Conservation (phyloP, 805 yeast genomes). For the Middelhovenomyces tepae region DNA sequence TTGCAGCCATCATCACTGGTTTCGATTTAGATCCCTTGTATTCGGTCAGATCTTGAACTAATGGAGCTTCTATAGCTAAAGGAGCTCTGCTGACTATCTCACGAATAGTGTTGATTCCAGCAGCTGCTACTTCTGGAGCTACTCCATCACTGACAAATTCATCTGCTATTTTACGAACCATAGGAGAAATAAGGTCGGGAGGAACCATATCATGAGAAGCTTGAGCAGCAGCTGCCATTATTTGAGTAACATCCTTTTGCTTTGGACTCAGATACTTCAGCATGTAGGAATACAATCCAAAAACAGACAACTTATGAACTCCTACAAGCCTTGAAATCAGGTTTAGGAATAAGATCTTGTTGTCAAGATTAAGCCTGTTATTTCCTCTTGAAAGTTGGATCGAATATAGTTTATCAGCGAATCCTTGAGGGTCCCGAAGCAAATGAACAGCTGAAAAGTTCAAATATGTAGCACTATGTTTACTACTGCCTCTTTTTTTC, state of each 20-base stretch:
- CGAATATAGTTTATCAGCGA: slow-evolving; percentile 76
- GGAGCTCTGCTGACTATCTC: slow-evolving; percentile 93
- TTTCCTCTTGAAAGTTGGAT: slow-evolving; percentile 54
- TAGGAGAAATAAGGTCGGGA: slow-evolving; percentile 75
- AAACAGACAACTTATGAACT: slow-evolving; percentile 82
- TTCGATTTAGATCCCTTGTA: slow-evolving; percentile 91
- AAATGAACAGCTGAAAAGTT: slow-evolving; percentile 94
- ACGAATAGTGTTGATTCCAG: slow-evolving; percentile 91
- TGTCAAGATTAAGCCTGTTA: slow-evolving; percentile 76
- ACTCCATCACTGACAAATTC: slow-evolving; percentile 98
- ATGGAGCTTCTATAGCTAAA: slow-evolving; percentile 78
- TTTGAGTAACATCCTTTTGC: slow-evolving; percentile 87
- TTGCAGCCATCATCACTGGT: slow-evolving; percentile 90
- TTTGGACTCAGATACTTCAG: slow-evolving; percentile 89
- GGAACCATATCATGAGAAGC: slow-evolving; percentile 96
- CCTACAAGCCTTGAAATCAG: slow-evolving; percentile 84
- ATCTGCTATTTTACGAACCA: slow-evolving; percentile 88
- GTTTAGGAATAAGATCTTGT: slow-evolving; percentile 81
- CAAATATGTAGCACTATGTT: slow-evolving; percentile 57
- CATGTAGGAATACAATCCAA: slow-evolving; percentile 84
- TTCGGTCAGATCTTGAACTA: slow-evolving; percentile 81
- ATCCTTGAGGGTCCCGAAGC: slow-evolving; percentile 94
- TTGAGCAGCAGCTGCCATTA: slow-evolving; percentile 96
- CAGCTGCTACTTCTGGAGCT: slow-evolving; percentile 95
- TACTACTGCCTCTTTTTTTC: slow-evolving; percentile 38